A percentile compares a stretch with the other conserved stretches of the same genome.
These are phyloP conservation scores for Canna indica DNA, from an alignment of 176 grass and related monocot genomes.

Conservation along the genomic window DNA sequence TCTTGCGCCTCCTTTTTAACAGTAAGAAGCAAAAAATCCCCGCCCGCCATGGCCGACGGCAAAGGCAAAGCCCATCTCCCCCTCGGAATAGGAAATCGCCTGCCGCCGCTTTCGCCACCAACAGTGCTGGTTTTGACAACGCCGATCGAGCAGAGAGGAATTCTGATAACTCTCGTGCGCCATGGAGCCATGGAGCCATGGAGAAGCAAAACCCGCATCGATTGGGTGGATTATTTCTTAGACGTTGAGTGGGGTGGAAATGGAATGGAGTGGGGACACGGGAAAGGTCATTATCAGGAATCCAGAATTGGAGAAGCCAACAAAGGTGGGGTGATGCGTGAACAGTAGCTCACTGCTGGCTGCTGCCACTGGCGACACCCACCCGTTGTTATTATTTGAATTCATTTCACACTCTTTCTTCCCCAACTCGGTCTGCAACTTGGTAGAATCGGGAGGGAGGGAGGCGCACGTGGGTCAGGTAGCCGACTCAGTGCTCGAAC, in stretches of 20 bases:
- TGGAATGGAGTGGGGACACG: neutral
- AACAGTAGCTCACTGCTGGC: neutral
- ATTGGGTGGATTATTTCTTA: too few species aligned
- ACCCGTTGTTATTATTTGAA: neutral
- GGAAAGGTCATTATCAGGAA: conserved; percentile 8
- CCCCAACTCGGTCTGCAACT: neutral
- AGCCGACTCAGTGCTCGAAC: neutral
- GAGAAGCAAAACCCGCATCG: too few species aligned
- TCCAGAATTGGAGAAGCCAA: conserved; percentile 10
- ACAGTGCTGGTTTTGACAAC: too few species aligned
- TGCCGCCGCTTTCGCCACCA: too few species aligned
- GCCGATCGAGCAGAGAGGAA: too few species aligned
- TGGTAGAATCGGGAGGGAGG: neutral
- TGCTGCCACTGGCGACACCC: neutral
- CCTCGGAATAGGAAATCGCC: too few species aligned
- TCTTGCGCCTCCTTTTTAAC: too few species aligned
- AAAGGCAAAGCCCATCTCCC: too few species aligned
- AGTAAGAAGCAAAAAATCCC: too few species aligned
- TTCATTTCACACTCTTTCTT: neutral
- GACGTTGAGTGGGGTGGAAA: neutral
- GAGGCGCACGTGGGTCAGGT: neutral
- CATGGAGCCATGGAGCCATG: too few species aligned
- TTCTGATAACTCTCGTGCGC: too few species aligned
- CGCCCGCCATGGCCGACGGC: too few species aligned
- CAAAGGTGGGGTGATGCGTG: conserved; percentile 8